Conservation (phyloP, 176 grass and related monocot genomes). For the Aegilops umbellulata region DNA sequence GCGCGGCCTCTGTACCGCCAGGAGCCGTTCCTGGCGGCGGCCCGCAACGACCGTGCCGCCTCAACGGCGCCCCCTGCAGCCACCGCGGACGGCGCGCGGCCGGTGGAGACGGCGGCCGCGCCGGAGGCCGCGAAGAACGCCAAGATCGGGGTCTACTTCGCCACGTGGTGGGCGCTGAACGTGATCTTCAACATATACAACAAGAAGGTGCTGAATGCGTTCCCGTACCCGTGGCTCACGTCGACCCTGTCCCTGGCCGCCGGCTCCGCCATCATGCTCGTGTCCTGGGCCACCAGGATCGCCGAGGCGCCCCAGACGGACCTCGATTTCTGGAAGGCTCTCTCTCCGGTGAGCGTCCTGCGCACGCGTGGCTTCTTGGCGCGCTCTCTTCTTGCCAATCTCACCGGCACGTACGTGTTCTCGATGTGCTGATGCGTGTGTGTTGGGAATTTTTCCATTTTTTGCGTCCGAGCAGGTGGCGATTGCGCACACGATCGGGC, state of each 20-base stretch:
- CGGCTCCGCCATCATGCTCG: conserved; percentile 93
- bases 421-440: conserved; percentile 13
- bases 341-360: conserved; percentile 59
- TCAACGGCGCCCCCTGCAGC: conserved; percentile 26
- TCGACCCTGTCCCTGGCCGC: conserved; percentile 88
- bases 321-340: conserved; percentile 84
- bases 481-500: conserved; percentile 92
- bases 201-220: conserved; percentile 95
- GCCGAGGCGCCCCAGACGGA: conserved; percentile 67
- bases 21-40: background rate
- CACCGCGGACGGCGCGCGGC: conserved; percentile 39
- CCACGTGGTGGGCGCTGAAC: conserved; percentile 93
- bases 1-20: conserved; percentile 59
- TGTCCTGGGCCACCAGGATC: conserved; percentile 70
- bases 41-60: conserved; percentile 20
- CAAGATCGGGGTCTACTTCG: conserved; percentile 91
- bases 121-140: conserved; percentile 27
- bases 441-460: background rate
- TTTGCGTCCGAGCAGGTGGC: conserved; percentile 55
- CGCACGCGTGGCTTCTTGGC: background rate
- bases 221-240: conserved; percentile 90
- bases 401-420: background rate
- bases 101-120: conserved; percentile 14
- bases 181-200: conserved; percentile 99
- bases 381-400: background rate